Conservation (phyloP, 805 yeast species). For the Kodamaea kaohsiungensis region DNA sequence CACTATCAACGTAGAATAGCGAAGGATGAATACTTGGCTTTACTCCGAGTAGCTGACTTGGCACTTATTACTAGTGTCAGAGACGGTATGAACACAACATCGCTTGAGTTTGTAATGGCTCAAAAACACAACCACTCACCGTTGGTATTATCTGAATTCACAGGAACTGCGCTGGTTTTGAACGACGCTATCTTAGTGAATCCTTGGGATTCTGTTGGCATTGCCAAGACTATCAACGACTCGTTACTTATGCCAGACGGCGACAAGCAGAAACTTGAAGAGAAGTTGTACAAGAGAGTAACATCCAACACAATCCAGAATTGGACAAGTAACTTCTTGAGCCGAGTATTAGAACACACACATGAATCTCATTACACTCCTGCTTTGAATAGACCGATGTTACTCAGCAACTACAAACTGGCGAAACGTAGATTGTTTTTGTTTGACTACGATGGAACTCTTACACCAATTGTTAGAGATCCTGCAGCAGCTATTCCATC, state of each 20-base stretch:
- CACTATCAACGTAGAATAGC: slow-evolving; percentile 90
- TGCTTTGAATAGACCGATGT: slow-evolving; percentile 68
- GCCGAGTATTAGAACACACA: slow-evolving; percentile 46
- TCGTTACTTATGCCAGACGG: slow-evolving; percentile 57
- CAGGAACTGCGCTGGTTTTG: slow-evolving; percentile 78
- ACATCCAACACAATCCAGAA: slow-evolving; percentile 70
- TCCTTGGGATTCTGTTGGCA: slow-evolving; percentile 97
- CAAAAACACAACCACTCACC: slow-evolving; percentile 76
- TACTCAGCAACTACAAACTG: slow-evolving; percentile 57
- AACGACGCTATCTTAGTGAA: slow-evolving; percentile 80
- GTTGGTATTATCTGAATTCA: slow-evolving; percentile 85
- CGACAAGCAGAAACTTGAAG: slow-evolving; percentile 48
- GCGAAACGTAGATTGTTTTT: slow-evolving; percentile 75
- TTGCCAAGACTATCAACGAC: slow-evolving; percentile 78
- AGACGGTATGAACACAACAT: slow-evolving; percentile 96
- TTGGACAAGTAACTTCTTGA: slow-evolving; percentile 72
- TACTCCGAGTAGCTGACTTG: slow-evolving; percentile 85
- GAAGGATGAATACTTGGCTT: slow-evolving; percentile 84
- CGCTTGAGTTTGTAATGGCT: slow-evolving; percentile 87
- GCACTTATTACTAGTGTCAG: slow-evolving; percentile 87
- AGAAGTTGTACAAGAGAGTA: slow-evolving; percentile 61
- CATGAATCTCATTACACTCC: slow-evolving; percentile 60
- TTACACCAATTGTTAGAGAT: slow-evolving; percentile 93
- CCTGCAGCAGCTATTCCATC: slow-evolving; percentile 99
- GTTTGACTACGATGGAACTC: slow-evolving; percentile 96